Evolutionary conservation across 306 rosid genomes (phyloP), one percentile per base, ranked within the genome.

Genomic region (Corylus americana): DNA sequence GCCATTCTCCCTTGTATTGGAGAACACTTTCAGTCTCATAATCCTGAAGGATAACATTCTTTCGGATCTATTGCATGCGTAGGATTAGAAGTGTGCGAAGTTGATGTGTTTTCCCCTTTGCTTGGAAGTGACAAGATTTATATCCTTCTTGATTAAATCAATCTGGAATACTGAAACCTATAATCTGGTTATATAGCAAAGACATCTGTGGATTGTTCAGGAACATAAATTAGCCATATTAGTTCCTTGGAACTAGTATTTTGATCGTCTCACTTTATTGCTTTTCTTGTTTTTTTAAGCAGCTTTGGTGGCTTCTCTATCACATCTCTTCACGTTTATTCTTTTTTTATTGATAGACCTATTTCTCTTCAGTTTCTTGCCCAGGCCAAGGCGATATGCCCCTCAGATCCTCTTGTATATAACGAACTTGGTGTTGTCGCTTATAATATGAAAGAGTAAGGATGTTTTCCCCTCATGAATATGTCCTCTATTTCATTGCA

Each of bases 381-480:
- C 82, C 97, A 95, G 94, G 92, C 99, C 1, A 93, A 91, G 84
- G 76, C 91, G 71, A 90, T 82, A 80, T 95, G 98, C 79, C 90
- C 98, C 82, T 91, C 93, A 1, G 99, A 95, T 85, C 98, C 98
- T 42, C 99, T 93, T 77, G 93, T 95, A 39, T 95, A 84, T 78
- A 95, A 95, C 78, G 99, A 95, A 86, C 96, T 93, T 63, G 99
- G 99, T 86, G 98, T 91, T 76, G 99, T 95, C 82, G 98, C 98
- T 74, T 95, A 93, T 83, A 84, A 95, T 77, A 91, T 89, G 98
- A 89, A 93, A 84, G 99, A 95, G 99, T 95, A 88, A 88, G 90
- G 67, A 74, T 55, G 67, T 57, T 78, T 77, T 63, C 37, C 61
- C 77, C 55, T 59, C 69, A 64, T 78, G 31, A 29, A 69, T 79